phyloP scores from a whole-genome alignment of 2,329 filamentous ascomycete species.

The Colletotrichum sp. region DNA sequence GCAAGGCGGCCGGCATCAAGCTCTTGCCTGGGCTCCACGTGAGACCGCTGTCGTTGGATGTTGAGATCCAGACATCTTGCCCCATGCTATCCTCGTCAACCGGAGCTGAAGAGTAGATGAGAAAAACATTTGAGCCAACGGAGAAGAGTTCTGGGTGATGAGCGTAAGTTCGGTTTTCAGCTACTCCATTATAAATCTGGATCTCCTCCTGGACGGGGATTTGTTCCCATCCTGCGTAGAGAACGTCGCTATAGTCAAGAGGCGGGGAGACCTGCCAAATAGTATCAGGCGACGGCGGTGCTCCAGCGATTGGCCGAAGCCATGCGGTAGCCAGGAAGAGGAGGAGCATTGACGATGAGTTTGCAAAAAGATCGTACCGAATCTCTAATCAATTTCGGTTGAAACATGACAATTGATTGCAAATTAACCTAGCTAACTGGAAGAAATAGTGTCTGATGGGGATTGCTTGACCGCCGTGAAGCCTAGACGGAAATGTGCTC shows the following conservation, averaged over 20 bases:
- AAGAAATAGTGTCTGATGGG: neutral
- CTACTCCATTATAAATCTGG: conserved; percentile 25
- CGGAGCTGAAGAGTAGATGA: conserved; percentile 25
- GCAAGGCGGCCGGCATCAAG: conserved; percentile 25
- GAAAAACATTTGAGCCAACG: conserved; percentile 19
- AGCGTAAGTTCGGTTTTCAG: conserved; percentile 25
- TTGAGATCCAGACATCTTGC: conserved; percentile 26
- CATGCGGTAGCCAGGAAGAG: neutral
- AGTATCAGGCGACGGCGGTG: conserved; percentile 12
- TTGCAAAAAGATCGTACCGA: neutral
- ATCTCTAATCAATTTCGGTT: neutral
- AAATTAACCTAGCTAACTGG: neutral
- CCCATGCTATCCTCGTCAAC: conserved; percentile 31
- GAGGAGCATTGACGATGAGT: neutral
- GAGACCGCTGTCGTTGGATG: conserved; percentile 22
- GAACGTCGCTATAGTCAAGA: conserved; percentile 25
- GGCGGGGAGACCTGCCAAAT: conserved; percentile 24
- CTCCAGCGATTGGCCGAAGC: neutral
- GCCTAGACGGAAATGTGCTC: neutral
- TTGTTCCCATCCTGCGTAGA: conserved; percentile 28
- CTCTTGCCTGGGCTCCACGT: conserved; percentile 21
- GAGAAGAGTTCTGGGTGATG: conserved; percentile 28
- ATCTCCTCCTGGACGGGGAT: conserved; percentile 22
- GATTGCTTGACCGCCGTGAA: neutral
- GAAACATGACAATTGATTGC: neutral